These are phyloP conservation scores for Penicillium egyptiacum DNA, from an alignment of 495 filamentous ascomycete species.

Conservation along the genomic window DNA sequence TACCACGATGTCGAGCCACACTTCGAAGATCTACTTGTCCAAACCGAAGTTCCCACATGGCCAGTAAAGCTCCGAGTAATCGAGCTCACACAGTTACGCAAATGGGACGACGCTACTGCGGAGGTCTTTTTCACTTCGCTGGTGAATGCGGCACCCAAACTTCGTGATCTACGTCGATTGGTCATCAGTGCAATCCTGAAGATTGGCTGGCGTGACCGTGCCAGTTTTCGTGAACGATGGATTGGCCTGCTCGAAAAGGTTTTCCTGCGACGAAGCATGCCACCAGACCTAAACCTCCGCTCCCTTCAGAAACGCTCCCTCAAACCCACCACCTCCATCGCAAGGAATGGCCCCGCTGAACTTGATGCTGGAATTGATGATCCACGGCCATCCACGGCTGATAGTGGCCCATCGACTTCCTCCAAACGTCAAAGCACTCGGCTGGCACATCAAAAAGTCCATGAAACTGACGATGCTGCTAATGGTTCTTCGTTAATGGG, in stretches of 20 bases:
- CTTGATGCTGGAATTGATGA: constrained; percentile 7
- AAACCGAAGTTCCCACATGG: constrained; percentile 69
- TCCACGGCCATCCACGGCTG: constrained; percentile 4
- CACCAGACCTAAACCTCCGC: constrained; percentile 47
- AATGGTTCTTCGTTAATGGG: background rate
- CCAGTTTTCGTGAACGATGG: constrained; percentile 71
- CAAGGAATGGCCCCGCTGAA: background rate
- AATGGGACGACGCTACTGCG: constrained; percentile 63
- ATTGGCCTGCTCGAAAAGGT: constrained; percentile 59
- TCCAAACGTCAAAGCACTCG: constrained; percentile 47
- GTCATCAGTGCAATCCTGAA: constrained; percentile 69
- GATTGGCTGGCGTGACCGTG: constrained; percentile 76
- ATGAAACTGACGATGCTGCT: constrained; percentile 13
- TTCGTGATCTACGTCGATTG: constrained; percentile 65
- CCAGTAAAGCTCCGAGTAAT: constrained; percentile 65
- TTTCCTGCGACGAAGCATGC: constrained; percentile 57
- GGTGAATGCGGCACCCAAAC: constrained; percentile 60
- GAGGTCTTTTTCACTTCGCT: constrained; percentile 76
- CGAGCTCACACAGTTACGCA: constrained; percentile 71
- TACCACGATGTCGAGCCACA: constrained; percentile 69
- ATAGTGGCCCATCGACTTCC: constrained; percentile 22
- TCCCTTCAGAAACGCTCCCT: constrained; percentile 24
- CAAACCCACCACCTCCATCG: background rate
- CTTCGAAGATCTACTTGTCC: constrained; percentile 61
- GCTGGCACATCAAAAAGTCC: constrained; percentile 32